Base-by-base conservation (phyloP, 1,284 basidiomycete genomes). In the Mixia osmundae region DNA sequence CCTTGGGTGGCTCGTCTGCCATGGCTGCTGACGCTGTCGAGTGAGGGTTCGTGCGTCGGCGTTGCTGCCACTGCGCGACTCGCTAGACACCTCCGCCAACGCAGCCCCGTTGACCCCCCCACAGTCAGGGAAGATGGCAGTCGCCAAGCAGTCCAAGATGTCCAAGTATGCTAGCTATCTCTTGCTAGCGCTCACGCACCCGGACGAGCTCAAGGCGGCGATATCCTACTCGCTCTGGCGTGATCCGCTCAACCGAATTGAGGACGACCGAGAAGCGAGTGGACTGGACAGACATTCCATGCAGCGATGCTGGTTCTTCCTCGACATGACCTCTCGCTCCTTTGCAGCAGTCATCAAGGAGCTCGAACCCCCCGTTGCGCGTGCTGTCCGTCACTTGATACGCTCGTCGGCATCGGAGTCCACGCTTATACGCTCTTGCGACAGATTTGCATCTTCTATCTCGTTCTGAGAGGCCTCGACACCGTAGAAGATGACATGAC, bases 401-500 rank as follows among this genome's bases (percentile, higher is more conserved):
- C 30, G 5, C 7, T 7, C 9, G 11, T n/a, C n/a, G 9, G 8
- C 14, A n/a, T 4, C 24, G 4, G 24, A 12, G 24, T 12, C n/a
- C 12, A 7, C 7, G 16, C 6, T 10, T 34, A n/a, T 12, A 12
- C 33, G 4, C n/a, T 14, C 10, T 8, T 15, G 31, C 25, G 20
- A 9, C 24, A 34, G 33, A 25, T 34, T 14, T 34, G 33, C 24
- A 58, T 99, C 43, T 97, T 94, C 60, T 99, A 99, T 58, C 69
- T 99, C 35, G 76, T 89, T 4, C 67, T 99, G 5, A 71, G 89
- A 19, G 89, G 72, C 1, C 62, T 97, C 22, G 91, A 97, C 58
- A 99, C 91, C 9, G 69, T 99, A 42, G 91, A 99, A 57, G 89
- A 97, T 56, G 89, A 99, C 61, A 97, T 95, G 85, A 80, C 85